phyloP scores from a whole-genome alignment of 495 filamentous ascomycete species.

The Aspergillus cristatus region DNA sequence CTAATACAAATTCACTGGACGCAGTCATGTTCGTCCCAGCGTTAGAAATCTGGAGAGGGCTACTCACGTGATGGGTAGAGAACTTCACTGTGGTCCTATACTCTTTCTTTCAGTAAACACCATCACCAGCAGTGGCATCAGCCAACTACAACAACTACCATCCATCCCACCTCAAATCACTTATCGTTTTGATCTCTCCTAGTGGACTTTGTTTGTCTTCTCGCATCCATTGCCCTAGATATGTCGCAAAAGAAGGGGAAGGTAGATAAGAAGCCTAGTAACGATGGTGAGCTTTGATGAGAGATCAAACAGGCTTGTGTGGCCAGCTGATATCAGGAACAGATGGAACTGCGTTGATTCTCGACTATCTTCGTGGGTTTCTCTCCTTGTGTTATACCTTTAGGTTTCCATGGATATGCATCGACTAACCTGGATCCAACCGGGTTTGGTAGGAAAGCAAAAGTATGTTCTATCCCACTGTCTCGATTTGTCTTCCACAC shows the following conservation, averaged over 20 bases:
- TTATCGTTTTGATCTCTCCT: too few relatives aligned
- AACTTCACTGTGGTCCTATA: neutral
- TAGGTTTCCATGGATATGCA: neutral
- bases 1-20: too few relatives aligned
- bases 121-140: too few relatives aligned
- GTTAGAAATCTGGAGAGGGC: too few relatives aligned
- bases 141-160: too few relatives aligned
- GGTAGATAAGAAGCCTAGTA: conserved; percentile 27
- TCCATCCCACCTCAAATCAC: too few relatives aligned
- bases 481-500: neutral
- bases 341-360: conserved; percentile 29
- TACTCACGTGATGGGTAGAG: conserved; percentile 4
- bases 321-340: conserved; percentile 12
- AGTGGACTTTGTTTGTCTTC: neutral
- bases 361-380: conserved; percentile 50
- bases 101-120: neutral
- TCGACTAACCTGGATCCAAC: neutral
- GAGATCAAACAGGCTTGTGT: neutral
- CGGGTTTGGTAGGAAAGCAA: conserved; percentile 38
- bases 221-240: neutral
- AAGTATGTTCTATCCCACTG: conserved; percentile 34
- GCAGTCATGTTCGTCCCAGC: too few relatives aligned
- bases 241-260: conserved; percentile 33
- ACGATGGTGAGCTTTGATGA: conserved; percentile 25
- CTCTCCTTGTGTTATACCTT: neutral